Evolutionary conservation across 2,329 filamentous ascomycete genomes (phyloP), one percentile per base, ranked within the genome.

Genomic region (Annulohypoxylon truncatum): DNA sequence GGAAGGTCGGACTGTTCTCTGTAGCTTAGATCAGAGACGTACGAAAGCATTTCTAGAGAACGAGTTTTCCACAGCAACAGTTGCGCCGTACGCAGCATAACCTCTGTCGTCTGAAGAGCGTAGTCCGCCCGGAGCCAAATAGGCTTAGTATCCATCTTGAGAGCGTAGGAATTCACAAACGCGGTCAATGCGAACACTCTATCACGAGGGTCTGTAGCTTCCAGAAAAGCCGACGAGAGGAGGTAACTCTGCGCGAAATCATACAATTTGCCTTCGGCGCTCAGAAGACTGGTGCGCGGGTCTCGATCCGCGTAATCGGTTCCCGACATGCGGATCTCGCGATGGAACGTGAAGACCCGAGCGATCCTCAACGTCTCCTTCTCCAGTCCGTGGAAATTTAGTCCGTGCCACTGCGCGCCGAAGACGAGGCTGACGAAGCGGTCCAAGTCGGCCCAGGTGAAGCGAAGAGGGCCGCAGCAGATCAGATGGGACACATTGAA

Each of bases 321-420:
- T 2, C 29, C 46, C 0, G 64, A 61, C 8, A 67, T 44, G 20
- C 56, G 61, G 12, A 67, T 64, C 31, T 67, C 61, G 13, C 61
- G 61, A 20, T 67, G 61, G 22, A 67, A 67, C 9, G 61, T 64
- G 42, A 67, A 67, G 48, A 58, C 46, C n/a, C 56, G 52, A 10
- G 64, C 61, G 46, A 67, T 67, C 52, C 26, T 46, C 1, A 10
- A 10, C 12, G 56, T 67, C 40, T 67, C 64, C 10, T 22, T 47
- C 28, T 67, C 61, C 2, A 67, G 5, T 1, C 62, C 66, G 7
- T 10, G 54, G 15, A 68, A 68, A 33, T 50, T 66, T 8, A 66
- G 31, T 5, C 66, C 66, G n/a, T 68, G 63, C 66, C 66, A 68
- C 54, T 68, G 66, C 3, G 66, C 62, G 12, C 66, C 66, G 26